A percentile compares a stretch with the other conserved stretches of the same genome.
These are phyloP conservation scores for Diaporthe helianthi DNA, from an alignment of 2,329 filamentous ascomycete genomes.

Conservation along the genomic window DNA sequence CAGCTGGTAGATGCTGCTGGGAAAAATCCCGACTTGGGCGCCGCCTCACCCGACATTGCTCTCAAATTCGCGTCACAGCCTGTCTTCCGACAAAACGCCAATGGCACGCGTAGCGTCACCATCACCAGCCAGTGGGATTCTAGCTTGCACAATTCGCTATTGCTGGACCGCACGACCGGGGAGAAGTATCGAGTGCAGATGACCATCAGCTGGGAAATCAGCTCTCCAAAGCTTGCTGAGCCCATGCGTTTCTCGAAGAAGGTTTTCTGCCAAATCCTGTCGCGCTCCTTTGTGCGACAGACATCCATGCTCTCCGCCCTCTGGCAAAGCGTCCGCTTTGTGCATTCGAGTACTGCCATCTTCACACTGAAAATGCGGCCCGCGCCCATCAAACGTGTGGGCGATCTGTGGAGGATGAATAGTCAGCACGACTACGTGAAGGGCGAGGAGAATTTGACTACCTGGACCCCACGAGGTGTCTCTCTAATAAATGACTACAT, in stretches of 20 bases:
- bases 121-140: conserved; percentile 97
- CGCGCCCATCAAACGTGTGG: conserved; percentile 86
- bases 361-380: conserved; percentile 89
- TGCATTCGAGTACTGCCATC: conserved; percentile 84
- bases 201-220: conserved; percentile 84
- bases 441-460: conserved; percentile 84
- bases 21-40: conserved; percentile 80
- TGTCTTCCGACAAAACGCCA: conserved; percentile 81
- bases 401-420: conserved; percentile 95
- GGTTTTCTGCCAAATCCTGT: conserved; percentile 81
- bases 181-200: conserved; percentile 93
- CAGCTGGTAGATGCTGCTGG: conserved; percentile 85
- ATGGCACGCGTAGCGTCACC: conserved; percentile 87
- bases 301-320: conserved; percentile 86
- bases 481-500: conserved; percentile 92
- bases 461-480: conserved; percentile 89
- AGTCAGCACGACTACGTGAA: conserved; percentile 96
- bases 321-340: conserved; percentile 84
- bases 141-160: conserved; percentile 86
- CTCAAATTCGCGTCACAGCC: conserved; percentile 81
- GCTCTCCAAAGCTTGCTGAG: conserved; percentile 82
- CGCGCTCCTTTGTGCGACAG: conserved; percentile 83
- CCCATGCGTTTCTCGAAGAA: conserved; percentile 88
- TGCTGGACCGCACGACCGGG: conserved; percentile 92
- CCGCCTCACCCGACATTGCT: conserved; percentile 74